Evolutionary conservation across 164 flowering plant species (phyloP), one percentile per base, ranked within the genome.

Genomic region (Annona cherimola): DNA sequence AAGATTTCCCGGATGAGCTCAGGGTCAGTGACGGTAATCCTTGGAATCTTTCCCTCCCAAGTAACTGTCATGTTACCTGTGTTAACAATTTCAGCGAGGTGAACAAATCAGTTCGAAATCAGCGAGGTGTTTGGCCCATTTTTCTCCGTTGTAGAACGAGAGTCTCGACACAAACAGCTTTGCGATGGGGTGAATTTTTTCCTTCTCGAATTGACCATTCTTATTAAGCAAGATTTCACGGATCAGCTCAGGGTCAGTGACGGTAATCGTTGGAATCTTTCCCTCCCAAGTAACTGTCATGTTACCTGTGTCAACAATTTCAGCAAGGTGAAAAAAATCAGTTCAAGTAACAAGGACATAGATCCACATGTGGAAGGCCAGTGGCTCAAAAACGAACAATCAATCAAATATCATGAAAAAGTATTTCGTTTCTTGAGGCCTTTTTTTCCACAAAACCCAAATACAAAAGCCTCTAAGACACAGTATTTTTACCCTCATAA

Each of bases 41-140:
- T 35, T 45, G 74, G 74, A 20, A 18, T 6, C 3, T 16, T 16
- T 50, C 74, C 69, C 12, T 18, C n/a, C 74, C 74, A 72, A 26
- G 4, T 11, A 16, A 50, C 19, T 12, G 45, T 64, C 14, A 64
- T 72, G 5, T 72, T 65, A 14, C 69, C 74, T 72, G 69, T 40
- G 35, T 42, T 61, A n/a, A 3, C 35, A 35, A 59, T 2, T 86
- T 68, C 5, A 89, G 90, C 6, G 18, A 5, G 1, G 46, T 61
- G 18, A 75, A 68, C 20, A 68, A 18, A 45, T 75, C 45, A 41
- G 50, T 26, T 26, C 35, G 0, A 26, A 26, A 26, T 26, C 35
- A 26, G 35, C 35, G 35, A 26, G 35, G 11, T 83, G 89, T 42
- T 75, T 86, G 1, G 76, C 83, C 94, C 91, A 89, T 69, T 82